Evolutionary conservation across 345 rosid genomes (phyloP).

Genomic region (Boechera stricta): DNA sequence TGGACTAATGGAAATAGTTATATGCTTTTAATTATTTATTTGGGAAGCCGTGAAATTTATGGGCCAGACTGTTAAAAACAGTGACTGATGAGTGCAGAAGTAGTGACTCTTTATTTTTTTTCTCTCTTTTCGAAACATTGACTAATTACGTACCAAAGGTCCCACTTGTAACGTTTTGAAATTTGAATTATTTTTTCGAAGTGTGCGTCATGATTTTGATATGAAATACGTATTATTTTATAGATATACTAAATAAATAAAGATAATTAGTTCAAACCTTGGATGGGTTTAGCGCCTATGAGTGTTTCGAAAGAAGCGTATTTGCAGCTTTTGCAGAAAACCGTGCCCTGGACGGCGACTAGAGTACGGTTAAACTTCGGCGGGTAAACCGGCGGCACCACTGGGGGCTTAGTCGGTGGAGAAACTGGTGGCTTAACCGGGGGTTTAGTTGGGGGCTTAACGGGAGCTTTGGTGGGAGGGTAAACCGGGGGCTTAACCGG

Average conservation of each 20-base stretch:
- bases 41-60: constrained; percentile 7
- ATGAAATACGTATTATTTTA: background rate
- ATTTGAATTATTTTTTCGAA: constrained; percentile 41
- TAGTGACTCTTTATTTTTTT: constrained; percentile 1
- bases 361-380: constrained; percentile 55
- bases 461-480: constrained; percentile 40
- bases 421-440: constrained; percentile 48
- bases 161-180: constrained; percentile 34
- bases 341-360: constrained; percentile 77
- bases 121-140: constrained; percentile 25
- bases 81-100: constrained; percentile 38
- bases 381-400: constrained; percentile 48
- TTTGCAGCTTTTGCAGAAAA: constrained; percentile 89
- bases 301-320: constrained; percentile 65
- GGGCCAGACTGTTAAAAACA: constrained; percentile 35
- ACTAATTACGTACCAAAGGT: constrained; percentile 26
- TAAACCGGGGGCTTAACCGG: constrained; percentile 40
- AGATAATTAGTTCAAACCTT: constrained; percentile 45
- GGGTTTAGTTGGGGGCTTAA: constrained; percentile 40
- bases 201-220: constrained; percentile 23
- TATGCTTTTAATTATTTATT: background rate
- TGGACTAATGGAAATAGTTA: constrained; percentile 12
- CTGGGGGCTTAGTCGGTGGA: constrained; percentile 50
- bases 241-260: background rate
- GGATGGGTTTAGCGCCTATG: constrained; percentile 64